phyloP scores from a whole-genome alignment of 257 asterid genomes.

The Primulina eburnea region DNA sequence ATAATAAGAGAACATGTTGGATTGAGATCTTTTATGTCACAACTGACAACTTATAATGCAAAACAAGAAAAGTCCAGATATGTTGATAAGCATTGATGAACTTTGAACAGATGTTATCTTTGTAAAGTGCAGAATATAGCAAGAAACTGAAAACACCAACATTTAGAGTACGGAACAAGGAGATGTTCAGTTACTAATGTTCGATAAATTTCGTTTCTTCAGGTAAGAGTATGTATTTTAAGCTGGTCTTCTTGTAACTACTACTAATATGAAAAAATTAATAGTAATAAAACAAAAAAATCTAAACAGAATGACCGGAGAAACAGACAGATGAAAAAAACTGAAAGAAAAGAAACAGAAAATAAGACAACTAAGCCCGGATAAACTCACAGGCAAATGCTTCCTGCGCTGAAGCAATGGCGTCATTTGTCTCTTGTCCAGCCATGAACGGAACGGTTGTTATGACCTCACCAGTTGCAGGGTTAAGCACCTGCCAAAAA shows the following conservation, averaged over 20 bases:
- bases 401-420: constrained; percentile 80
- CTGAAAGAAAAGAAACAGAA: not conserved
- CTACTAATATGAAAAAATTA: constrained; percentile 1
- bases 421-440: constrained; percentile 80
- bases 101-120: not conserved
- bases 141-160: not conserved
- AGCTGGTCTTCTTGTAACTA: constrained; percentile 1
- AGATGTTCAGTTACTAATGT: not conserved
- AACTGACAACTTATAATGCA: not conserved
- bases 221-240: not conserved
- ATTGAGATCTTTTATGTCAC: not conserved
- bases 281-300: not conserved
- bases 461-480: constrained; percentile 89
- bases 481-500: constrained; percentile 62
- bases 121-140: constrained; percentile 8
- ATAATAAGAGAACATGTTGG: constrained; percentile 6
- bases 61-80: constrained; percentile 18
- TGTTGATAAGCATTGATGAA: not conserved
- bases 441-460: constrained; percentile 91
- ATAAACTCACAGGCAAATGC: constrained; percentile 71
- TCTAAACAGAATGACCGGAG: not conserved
- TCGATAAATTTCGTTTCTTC: constrained; percentile 7
- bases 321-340: not conserved
- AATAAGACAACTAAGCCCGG: constrained; percentile 10
- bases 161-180: constrained; percentile 8